phyloP scores from a whole-genome alignment of 441 rosid genomes.

The Erodium trifolium region DNA sequence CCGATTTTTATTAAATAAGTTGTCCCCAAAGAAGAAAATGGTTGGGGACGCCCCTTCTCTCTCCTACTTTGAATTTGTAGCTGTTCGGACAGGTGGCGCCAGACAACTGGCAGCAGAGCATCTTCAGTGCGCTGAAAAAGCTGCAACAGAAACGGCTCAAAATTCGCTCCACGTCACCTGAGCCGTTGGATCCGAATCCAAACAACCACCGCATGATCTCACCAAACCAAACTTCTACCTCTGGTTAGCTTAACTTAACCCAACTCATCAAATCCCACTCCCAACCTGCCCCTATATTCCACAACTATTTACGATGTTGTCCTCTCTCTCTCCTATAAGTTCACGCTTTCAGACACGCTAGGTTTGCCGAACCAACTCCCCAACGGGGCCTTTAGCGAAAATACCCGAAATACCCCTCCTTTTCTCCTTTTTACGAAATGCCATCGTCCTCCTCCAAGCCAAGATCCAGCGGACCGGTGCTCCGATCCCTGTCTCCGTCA shows the following conservation, averaged over 20 bases:
- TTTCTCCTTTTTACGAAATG: conserved; percentile 22
- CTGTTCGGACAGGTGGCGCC: too few species aligned
- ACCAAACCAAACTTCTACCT: conserved; percentile 4
- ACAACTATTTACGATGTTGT: conserved; percentile 25
- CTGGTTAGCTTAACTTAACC: conserved; percentile 27
- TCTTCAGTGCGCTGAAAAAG: conserved; percentile 15
- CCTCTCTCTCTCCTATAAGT: conserved; percentile 44
- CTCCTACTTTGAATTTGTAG: too few species aligned
- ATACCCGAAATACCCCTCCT: neutral
- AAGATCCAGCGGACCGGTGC: conserved; percentile 42
- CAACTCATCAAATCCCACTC: neutral
- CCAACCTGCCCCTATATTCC: neutral
- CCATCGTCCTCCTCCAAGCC: conserved; percentile 34
- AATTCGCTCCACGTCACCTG: conserved; percentile 16
- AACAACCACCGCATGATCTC: neutral
- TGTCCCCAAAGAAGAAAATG: too few species aligned
- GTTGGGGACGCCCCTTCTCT: too few species aligned
- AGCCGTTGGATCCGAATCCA: conserved; percentile 32
- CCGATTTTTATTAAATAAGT: too few species aligned
- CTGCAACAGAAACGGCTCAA: conserved; percentile 16
- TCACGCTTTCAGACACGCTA: conserved; percentile 38
- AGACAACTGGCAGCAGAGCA: neutral
- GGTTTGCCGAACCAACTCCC: conserved; percentile 66
- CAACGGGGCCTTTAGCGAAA: conserved; percentile 26
- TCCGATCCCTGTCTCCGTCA: conserved; percentile 46